Percentiles rank a stretch among this genome's conserved stretches.
Evolutionary conservation across 1,284 basidiomycete genomes (phyloP).

Genomic region (Kwoniella shivajii): DNA sequence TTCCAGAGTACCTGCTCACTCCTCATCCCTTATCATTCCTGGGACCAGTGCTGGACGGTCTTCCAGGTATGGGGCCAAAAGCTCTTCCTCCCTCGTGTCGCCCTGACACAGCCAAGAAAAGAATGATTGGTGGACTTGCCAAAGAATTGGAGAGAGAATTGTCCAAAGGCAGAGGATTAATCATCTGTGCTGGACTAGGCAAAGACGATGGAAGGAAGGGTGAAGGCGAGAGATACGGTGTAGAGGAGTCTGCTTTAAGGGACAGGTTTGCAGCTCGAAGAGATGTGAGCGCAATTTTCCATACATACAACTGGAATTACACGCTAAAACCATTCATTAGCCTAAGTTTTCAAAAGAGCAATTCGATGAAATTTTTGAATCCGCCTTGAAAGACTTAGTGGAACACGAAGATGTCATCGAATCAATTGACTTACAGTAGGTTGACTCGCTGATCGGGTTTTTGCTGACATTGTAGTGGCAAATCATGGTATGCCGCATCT

Average conservation of each 20-base stretch:
- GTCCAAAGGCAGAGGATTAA: constrained; percentile 67
- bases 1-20: constrained; percentile 68
- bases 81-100: constrained; percentile 78
- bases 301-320: too few species aligned
- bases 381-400: constrained; percentile 78
- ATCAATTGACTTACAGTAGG: constrained; percentile 70
- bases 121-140: constrained; percentile 74
- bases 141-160: constrained; percentile 71
- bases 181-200: constrained; percentile 64
- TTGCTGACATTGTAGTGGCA: constrained; percentile 19
- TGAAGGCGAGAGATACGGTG: constrained; percentile 73
- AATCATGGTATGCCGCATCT: constrained; percentile 74
- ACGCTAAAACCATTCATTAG: too few species aligned
- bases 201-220: constrained; percentile 65
- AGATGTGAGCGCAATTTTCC: constrained; percentile 27
- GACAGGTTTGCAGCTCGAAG: constrained; percentile 40
- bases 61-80: constrained; percentile 75
- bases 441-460: constrained; percentile 19
- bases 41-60: constrained; percentile 62
- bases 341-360: constrained; percentile 39
- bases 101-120: constrained; percentile 78
- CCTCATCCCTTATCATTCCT: constrained; percentile 37
- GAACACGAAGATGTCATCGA: constrained; percentile 78
- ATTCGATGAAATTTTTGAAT: constrained; percentile 54
- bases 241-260: constrained; percentile 60